Evolutionary conservation across 139 green algal species (phyloP), one percentile per base, ranked within the genome.

Genomic region (Diplosphaera chodatii): DNA sequence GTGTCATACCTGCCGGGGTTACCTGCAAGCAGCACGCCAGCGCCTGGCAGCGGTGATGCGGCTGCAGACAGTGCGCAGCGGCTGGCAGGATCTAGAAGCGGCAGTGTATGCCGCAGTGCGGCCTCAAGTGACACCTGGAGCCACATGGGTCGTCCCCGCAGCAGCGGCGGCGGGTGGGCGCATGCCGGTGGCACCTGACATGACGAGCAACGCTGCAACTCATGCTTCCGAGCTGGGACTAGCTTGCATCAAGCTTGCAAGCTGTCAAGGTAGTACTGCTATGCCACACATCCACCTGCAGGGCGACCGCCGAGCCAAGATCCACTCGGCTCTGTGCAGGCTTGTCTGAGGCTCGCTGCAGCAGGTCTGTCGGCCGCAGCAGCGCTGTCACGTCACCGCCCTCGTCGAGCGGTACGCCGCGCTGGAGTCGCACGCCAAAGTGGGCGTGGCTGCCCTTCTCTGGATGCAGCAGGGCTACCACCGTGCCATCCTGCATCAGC

Each of bases 401-500:
- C 3, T 59, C 48, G 18, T 25, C 48, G 13, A 59, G 48, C 48
- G 18, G 3, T 25, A 59, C 10, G 13, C 48, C 48, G 16, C 16
- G 48, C 48, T 59, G 48, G 13, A 59, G 48, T 18, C 4, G 48
- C 48, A 59, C 48, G 48, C 48, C 18, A 18, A 59, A 59, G 48
- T 59, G 4, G 13, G 48, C 48, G 3, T 4, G 8, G 16, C 16
- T 5, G 10, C 48, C 48, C 13, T 10, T 59, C 13, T 23, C 48
- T n/a, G 48, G 48, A 3, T 59, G 48, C 48, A 4, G 8, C 41
- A 72, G 40, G 28, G 63, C 48, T 6, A 72, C 68, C 5, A 72
- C 41, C 29, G 68, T 72, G 40, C 68, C 30, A 25, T 72, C 48
- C 41, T 72, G 40, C 41, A 72, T 21, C 37, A 48, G 37, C 37